Conservation (phyloP, 31 red algal species). For the Asparagopsis taxiformis region DNA sequence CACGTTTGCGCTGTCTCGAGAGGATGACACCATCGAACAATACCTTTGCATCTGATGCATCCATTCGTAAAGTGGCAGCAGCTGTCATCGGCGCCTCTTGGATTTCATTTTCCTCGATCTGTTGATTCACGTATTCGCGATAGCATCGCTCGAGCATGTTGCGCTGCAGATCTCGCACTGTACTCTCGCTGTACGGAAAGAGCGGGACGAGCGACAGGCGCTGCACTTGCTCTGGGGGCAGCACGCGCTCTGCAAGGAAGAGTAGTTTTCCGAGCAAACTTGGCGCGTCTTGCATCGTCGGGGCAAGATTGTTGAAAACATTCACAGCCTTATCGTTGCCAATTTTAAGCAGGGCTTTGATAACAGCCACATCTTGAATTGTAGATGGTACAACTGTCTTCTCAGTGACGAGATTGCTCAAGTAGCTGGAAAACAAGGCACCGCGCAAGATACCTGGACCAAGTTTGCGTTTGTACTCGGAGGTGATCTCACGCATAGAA, state of each 20-base stretch:
- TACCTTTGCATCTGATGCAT: constrained; percentile 41
- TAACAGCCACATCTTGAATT: constrained; percentile 64
- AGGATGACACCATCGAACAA: constrained; percentile 52
- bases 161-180: constrained; percentile 75
- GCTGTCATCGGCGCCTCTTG: constrained; percentile 54
- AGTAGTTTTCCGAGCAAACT: constrained; percentile 90
- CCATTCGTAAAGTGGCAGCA: constrained; percentile 51
- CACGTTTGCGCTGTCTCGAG: not conserved
- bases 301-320: constrained; percentile 59
- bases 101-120: constrained; percentile 34
- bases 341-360: constrained; percentile 59
- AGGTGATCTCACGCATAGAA: constrained; percentile 61
- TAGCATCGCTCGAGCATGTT: constrained; percentile 83
- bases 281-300: constrained; percentile 51
- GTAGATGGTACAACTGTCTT: constrained; percentile 54
- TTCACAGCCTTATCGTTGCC: constrained; percentile 50
- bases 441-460: constrained; percentile 67
- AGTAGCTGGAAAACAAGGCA: constrained; percentile 65
- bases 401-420: constrained; percentile 59
- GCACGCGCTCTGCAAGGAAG: constrained; percentile 79
- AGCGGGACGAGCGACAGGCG: constrained; percentile 53
- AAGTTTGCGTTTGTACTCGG: constrained; percentile 79
- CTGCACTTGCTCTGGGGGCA: constrained; percentile 19
- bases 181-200: constrained; percentile 67
- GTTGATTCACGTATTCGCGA: constrained; percentile 56